Conservation (phyloP, 2,329 filamentous ascomycete genomes). For the Hypoxylon sp. region DNA sequence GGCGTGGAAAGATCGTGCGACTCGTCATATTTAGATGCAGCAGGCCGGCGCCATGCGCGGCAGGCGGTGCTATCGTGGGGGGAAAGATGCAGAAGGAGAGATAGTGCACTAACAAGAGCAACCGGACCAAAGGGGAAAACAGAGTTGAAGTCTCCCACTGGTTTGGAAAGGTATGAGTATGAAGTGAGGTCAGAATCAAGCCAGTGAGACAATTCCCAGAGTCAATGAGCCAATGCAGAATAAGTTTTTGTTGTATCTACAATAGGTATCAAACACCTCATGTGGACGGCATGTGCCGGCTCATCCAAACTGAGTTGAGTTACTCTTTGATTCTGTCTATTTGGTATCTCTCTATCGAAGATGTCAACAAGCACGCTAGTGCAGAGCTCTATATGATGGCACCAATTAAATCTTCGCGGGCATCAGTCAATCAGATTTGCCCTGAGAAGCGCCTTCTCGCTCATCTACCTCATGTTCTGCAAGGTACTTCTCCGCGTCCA, state of each 20-base stretch:
- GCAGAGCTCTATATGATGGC: slow-evolving; percentile 26
- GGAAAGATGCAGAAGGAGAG: background rate
- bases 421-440: slow-evolving; percentile 47
- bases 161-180: background rate
- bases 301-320: slow-evolving; percentile 3
- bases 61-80: background rate
- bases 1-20: background rate
- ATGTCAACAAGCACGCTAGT: slow-evolving; percentile 24
- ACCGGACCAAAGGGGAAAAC: background rate
- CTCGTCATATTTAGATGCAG: slow-evolving; percentile 6
- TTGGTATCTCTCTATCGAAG: slow-evolving; percentile 40
- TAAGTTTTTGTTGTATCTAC: background rate
- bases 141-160: background rate
- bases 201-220: background rate
- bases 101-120: background rate
- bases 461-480: slow-evolving; percentile 76
- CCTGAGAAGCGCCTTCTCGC: slow-evolving; percentile 53
- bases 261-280: background rate
- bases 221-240: background rate
- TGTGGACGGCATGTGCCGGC: background rate
- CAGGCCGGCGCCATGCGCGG: background rate
- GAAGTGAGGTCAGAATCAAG: background rate
- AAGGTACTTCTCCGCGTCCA: slow-evolving; percentile 95
- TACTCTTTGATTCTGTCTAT: slow-evolving; percentile 37
- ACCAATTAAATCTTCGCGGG: slow-evolving; percentile 24